These are phyloP conservation scores for Melanomma pulvis-pyrius DNA, from an alignment of 495 filamentous ascomycete genomes.

Conservation along the genomic window DNA sequence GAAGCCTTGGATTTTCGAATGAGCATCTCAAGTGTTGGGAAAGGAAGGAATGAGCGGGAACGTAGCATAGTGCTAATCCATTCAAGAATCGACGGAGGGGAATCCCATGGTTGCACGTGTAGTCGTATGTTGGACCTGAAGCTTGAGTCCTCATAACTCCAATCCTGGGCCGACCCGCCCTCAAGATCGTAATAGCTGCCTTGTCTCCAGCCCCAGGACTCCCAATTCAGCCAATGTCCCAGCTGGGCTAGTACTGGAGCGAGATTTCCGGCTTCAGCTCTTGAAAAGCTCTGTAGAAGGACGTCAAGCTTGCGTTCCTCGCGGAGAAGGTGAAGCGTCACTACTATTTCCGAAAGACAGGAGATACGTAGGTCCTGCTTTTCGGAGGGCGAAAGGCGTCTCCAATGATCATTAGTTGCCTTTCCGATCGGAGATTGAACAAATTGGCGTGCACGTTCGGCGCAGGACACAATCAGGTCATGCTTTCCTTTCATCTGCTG, in stretches of 20 bases:
- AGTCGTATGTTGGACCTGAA: slow-evolving; percentile 23
- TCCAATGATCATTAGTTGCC: slow-evolving; percentile 37
- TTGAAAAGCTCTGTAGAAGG: slow-evolving; percentile 58
- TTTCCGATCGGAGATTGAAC: slow-evolving; percentile 34
- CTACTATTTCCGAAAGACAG: slow-evolving; percentile 67
- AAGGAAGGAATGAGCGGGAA: slow-evolving; percentile 12
- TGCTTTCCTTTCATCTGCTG: slow-evolving; percentile 19
- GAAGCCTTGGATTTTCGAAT: slow-evolving; percentile 35
- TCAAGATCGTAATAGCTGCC: slow-evolving; percentile 71
- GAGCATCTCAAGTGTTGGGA: slow-evolving; percentile 36
- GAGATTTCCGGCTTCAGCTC: slow-evolving; percentile 57
- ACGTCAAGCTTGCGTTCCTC: slow-evolving; percentile 88
- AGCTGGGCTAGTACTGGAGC: slow-evolving; percentile 77
- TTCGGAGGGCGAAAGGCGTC: slow-evolving; percentile 39
- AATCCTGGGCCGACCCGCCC: slow-evolving; percentile 61
- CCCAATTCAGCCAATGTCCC: slow-evolving; percentile 82
- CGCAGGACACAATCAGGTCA: slow-evolving; percentile 21
- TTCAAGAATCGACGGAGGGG: slow-evolving; percentile 69
- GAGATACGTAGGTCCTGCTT: slow-evolving; percentile 58
- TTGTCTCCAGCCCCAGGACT: slow-evolving; percentile 61
- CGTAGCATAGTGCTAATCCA: slow-evolving; percentile 58
- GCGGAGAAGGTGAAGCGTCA: slow-evolving; percentile 78
- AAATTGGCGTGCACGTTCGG: slow-evolving; percentile 26
- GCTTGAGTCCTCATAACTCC: slow-evolving; percentile 60
- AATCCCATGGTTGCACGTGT: slow-evolving; percentile 58